Percentiles rank a stretch among this genome's conserved stretches.
These are phyloP conservation scores for Aphanocladium album DNA, from an alignment of 2,329 filamentous ascomycete species.

Conservation along the genomic window DNA sequence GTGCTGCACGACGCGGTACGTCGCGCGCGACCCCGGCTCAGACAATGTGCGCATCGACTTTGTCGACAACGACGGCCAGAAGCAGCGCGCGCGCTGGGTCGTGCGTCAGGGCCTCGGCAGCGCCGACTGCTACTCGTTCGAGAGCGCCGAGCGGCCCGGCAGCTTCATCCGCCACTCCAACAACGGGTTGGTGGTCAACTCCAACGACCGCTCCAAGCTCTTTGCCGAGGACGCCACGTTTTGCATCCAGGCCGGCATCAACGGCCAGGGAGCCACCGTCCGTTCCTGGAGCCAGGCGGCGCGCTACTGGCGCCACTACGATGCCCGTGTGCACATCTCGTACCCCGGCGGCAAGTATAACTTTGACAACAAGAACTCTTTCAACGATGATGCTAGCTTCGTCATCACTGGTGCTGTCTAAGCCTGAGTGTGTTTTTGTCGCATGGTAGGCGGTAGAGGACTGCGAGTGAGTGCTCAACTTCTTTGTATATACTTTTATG, in stretches of 20 bases:
- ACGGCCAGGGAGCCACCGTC: conserved; percentile 45
- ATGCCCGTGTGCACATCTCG: conserved; percentile 35
- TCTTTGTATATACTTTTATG: neutral
- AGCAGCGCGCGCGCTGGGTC: conserved; percentile 48
- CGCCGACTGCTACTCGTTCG: conserved; percentile 55
- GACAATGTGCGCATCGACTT: conserved; percentile 47
- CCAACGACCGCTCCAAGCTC: conserved; percentile 49
- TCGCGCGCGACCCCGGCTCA: conserved; percentile 46
- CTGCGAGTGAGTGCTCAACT: neutral
- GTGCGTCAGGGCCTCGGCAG: conserved; percentile 52
- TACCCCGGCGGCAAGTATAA: conserved; percentile 50
- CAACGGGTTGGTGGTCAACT: conserved; percentile 45
- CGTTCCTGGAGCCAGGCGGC: conserved; percentile 56
- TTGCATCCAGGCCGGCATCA: conserved; percentile 49
- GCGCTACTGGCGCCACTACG: conserved; percentile 51
- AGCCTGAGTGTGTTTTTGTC: neutral
- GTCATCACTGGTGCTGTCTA: conserved; percentile 25
- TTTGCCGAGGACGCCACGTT: conserved; percentile 61
- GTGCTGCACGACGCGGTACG: conserved; percentile 48
- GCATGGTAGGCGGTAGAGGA: no score
- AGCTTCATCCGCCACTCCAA: conserved; percentile 53
- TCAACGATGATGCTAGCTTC: conserved; percentile 52
- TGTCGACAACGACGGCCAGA: conserved; percentile 44
- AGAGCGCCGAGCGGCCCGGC: conserved; percentile 52
- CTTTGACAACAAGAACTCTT: conserved; percentile 45